A percentile compares a stretch with the other conserved stretches of the same genome.
Evolutionary conservation across 2,329 filamentous ascomycete genomes (phyloP).

Genomic region (Colletotrichum australisinense): DNA sequence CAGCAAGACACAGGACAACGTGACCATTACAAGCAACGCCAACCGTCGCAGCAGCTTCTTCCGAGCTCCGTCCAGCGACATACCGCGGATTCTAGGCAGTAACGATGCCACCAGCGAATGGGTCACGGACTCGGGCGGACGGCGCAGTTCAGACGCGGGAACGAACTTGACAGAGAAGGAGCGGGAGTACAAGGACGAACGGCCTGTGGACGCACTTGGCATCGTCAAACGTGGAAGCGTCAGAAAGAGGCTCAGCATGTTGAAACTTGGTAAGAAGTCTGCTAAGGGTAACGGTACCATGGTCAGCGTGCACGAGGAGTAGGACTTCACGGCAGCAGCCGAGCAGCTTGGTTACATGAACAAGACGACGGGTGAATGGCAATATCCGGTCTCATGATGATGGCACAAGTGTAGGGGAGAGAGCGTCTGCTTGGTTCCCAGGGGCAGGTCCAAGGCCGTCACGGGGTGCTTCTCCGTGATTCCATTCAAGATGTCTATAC

Average conservation of each 20-base stretch:
- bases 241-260: constrained; percentile 81
- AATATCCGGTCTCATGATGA: constrained; percentile 36
- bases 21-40: constrained; percentile 39
- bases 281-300: constrained; percentile 66
- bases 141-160: constrained; percentile 40
- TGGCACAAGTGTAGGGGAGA: not conserved
- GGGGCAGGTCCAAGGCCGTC: not conserved
- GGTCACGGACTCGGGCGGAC: constrained; percentile 44
- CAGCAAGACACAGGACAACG: constrained; percentile 47
- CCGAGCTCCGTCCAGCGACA: constrained; percentile 50
- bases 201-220: constrained; percentile 37
- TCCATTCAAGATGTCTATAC: not conserved
- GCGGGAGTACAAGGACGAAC: constrained; percentile 42
- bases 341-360: constrained; percentile 37
- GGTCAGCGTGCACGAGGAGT: constrained; percentile 68
- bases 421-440: not conserved
- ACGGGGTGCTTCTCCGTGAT: not conserved
- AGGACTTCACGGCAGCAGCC: constrained; percentile 41
- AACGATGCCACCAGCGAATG: constrained; percentile 42
- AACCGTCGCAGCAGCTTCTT: constrained; percentile 58
- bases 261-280: constrained; percentile 79
- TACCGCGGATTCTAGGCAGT: constrained; percentile 30
- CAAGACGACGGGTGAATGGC: constrained; percentile 36
- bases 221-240: constrained; percentile 70
- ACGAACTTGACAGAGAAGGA: constrained; percentile 39